Base-by-base conservation (phyloP, 1,139 yeast species). In the Geotrichum klebahnii region DNA sequence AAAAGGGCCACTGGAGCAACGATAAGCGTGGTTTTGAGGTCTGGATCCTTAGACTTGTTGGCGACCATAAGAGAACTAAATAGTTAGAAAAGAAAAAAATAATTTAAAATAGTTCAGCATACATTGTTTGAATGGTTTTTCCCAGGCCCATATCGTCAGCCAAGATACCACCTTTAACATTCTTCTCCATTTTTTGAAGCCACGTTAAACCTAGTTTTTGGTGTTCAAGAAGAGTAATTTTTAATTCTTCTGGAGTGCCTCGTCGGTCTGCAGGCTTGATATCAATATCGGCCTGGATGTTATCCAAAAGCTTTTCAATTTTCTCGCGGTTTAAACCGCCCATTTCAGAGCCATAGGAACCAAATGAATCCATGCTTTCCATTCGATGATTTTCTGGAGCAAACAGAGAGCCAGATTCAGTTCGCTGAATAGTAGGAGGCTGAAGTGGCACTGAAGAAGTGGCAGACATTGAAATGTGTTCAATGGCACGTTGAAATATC, bases 141-240 rank as follows among this genome's bases (percentile, higher is more conserved):
- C 96, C 97, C 31, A 89, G 70, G 31, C 96, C 97, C 97, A 89
- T 89, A 70, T 86, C 96, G 69, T 89, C 97, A 0, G 96, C 96
- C 37, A 89, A 69, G 23, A 89, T 76, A 1, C 96, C 96, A 24
- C 97, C 97, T 55, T 75, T 76, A 47, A 71, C 73, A 8, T 43
- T 43, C 35, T 63, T 67, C 59, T 88, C 96, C 74, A 79, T 81
- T 35, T 82, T 74, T 42, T 77, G 61, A 58, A 92, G 69, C 97
- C 98, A 92, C 2, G 82, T 77, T 28, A 92, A 72, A 0, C 97
- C 97, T 54, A 83, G 73, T 51, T 88, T 75, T 68, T 92, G 98
- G 70, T 92, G 97, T 57, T 82, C 86, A 64, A 89, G 69, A 23
- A 88, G 70, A 36, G 77, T 76, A 6, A 88, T 77, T 3, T 81